Base-by-base conservation (phyloP, 2,329 filamentous ascomycete species). In the Lomentospora prolificans region DNA sequence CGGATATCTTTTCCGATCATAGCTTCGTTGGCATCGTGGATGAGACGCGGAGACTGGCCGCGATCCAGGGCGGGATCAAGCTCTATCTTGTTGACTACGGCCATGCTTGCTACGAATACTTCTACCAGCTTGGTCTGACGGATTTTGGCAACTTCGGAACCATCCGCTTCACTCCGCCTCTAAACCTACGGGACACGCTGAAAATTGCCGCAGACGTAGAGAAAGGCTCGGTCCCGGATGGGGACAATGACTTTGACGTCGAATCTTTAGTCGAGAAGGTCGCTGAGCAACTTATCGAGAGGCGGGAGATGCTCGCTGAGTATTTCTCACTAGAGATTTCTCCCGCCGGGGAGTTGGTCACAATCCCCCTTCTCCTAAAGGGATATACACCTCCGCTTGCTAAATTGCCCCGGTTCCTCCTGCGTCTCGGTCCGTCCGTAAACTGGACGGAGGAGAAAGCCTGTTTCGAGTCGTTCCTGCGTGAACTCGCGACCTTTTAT, bases 1-100 rank as follows among this genome's bases (percentile, higher is more conserved):
- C 89, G 0, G 90, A 96, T 57, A 82, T 94, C 12, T 89, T 97
- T 63, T 84, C 88, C 10, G 85, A 84, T 19, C 90, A 95, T 66
- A 96, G 89, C 1, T 99, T 96, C 67, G 89, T 99, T 51, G 94
- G 94, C 2, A 77, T 99, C 25, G 89, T 97, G 1, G 94, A 99
- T 65, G 87, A 92, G 64, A 81, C 79, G 41, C 85, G 90, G 52
- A 87, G 94, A 9, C 81, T 99, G 10, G 91, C 85, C n/a, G 90
- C 94, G 14, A 87, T 99, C 36, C 94, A 99, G 70, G 85, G 89
- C 33, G 94, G 92, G 12, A 87, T 97, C 7, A 95, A 91, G 66
- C 79, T 99, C 6, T 96, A 88, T 68, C 80, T 99, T 22, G 78
- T 99, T 54, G 94, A 99, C 69, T 99, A 99, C 65, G 94, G 90